Evolutionary conservation across 164 flowering plant genomes (phyloP).

Genomic region (Chimonanthus salicifolius): DNA sequence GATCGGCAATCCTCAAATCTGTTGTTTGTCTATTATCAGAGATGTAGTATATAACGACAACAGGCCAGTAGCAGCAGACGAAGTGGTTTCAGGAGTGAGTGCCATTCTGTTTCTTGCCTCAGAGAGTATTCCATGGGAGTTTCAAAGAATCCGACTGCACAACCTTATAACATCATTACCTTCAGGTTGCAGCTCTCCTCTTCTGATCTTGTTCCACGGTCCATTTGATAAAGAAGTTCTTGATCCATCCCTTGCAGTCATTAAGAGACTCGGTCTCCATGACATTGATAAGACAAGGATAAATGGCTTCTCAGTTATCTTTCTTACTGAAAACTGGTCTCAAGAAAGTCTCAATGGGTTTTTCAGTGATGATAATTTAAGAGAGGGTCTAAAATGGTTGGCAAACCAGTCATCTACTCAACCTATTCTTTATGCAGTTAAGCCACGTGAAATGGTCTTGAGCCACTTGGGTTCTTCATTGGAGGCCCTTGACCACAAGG

Average conservation of each 20-base stretch:
- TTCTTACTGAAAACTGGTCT: conserved; percentile 26
- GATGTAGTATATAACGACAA: conserved; percentile 21
- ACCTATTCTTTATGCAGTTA: conserved; percentile 39
- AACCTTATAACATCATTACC: conserved; percentile 52
- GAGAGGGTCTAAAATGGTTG: conserved; percentile 74
- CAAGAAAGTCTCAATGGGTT: conserved; percentile 34
- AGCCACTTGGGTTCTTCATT: conserved; percentile 42
- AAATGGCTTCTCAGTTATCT: conserved; percentile 32
- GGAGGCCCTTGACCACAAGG: conserved; percentile 33
- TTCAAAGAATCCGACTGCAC: conserved; percentile 53
- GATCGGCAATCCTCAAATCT: conserved; percentile 29
- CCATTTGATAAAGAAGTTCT: conserved; percentile 19
- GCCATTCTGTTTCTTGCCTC: conserved; percentile 56
- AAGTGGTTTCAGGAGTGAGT: conserved; percentile 50
- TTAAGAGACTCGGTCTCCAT: conserved; percentile 43
- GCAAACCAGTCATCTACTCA: conserved; percentile 62
- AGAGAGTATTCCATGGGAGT: conserved; percentile 46
- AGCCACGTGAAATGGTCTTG: conserved; percentile 52
- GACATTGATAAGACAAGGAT: conserved; percentile 49
- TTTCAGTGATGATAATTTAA: conserved; percentile 49
- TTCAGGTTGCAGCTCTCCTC: conserved; percentile 55
- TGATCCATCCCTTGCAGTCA: conserved; percentile 23
- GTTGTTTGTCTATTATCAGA: conserved; percentile 68
- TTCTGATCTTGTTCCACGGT: conserved; percentile 50
- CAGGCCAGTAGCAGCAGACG: conserved; percentile 10